Conservation (phyloP, 1,139 yeast species). For the Pichia sp. region DNA sequence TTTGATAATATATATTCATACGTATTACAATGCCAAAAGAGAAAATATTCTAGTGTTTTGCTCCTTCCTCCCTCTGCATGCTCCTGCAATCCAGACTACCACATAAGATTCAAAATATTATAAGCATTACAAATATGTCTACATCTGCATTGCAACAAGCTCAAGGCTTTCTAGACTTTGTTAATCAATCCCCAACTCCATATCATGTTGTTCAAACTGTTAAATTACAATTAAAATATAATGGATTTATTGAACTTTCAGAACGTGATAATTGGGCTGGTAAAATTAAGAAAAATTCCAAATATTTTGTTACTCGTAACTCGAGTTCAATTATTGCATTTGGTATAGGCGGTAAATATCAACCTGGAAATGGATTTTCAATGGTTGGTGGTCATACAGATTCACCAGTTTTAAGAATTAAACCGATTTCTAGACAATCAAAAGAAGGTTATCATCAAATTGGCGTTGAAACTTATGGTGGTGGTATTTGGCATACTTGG, state of each 20-base stretch:
- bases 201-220: constrained; percentile 82
- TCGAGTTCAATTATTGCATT: constrained; percentile 86
- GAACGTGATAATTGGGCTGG: constrained; percentile 78
- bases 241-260: constrained; percentile 68
- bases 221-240: constrained; percentile 43
- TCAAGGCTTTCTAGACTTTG: constrained; percentile 63
- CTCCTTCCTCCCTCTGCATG: no score
- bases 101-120: not conserved
- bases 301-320: constrained; percentile 80
- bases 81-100: not conserved
- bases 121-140: no score
- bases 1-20: no score
- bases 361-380: constrained; percentile 78
- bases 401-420: constrained; percentile 85
- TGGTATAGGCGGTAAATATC: constrained; percentile 66
- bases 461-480: constrained; percentile 94
- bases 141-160: constrained; percentile 33
- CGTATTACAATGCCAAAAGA: no score
- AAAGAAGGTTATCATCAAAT: constrained; percentile 80
- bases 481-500: constrained; percentile 89
- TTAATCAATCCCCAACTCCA: constrained; percentile 88
- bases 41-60: no score
- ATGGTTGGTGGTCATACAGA: constrained; percentile 95
- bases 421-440: constrained; percentile 72
- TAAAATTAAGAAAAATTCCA: constrained; percentile 46